These are phyloP conservation scores for Acanthamoeba royreba DNA, from an alignment of 208 protist species.

Conservation along the genomic window DNA sequence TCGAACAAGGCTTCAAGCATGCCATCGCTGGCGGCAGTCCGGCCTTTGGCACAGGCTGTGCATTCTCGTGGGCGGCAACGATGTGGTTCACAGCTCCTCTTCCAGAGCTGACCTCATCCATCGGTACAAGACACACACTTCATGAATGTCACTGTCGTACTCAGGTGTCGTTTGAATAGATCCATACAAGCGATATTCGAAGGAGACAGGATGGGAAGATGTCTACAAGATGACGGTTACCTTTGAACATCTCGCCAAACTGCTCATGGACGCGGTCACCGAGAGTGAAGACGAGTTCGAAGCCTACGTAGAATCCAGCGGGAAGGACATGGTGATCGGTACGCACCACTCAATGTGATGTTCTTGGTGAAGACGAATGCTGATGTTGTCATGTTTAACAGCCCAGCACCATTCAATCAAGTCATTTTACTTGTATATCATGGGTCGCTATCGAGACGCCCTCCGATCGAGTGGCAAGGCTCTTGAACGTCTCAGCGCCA, in stretches of 20 bases:
- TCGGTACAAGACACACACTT: background rate
- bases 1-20: conserved; percentile 10
- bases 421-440: conserved; percentile 30
- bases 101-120: background rate
- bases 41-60: background rate
- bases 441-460: background rate
- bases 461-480: background rate
- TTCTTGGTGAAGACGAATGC: background rate
- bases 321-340: background rate
- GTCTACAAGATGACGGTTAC: background rate
- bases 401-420: background rate
- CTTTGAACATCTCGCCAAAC: background rate
- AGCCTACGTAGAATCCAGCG: background rate
- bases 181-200: background rate
- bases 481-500: background rate
- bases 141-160: too few species aligned
- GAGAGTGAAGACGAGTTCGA: background rate
- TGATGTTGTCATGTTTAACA: background rate
- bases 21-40: background rate
- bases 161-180: too few species aligned
- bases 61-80: background rate
- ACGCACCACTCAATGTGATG: background rate
- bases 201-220: background rate
- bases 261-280: background rate
- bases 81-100: background rate